Evolutionary conservation across 345 rosid species (phyloP).

Genomic region (Eucalyptus melliodora): DNA sequence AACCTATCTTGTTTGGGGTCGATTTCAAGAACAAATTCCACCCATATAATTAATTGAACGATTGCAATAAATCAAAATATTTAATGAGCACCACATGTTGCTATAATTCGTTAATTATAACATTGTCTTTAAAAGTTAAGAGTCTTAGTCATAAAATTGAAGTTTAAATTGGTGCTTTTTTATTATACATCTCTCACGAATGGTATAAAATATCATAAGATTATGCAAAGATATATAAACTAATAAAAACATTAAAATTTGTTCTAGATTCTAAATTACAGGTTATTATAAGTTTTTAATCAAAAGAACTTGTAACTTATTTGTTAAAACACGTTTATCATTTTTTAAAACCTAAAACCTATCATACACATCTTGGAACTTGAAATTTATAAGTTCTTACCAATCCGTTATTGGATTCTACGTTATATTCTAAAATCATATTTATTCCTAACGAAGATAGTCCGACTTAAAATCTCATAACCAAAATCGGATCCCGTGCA

Average conservation of each 20-base stretch:
- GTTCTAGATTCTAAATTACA: fast-evolving
- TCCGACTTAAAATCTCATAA: neutral
- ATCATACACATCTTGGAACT: fast-evolving
- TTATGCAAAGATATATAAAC: too few species aligned
- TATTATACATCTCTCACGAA: too few species aligned
- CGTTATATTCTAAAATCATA: fast-evolving
- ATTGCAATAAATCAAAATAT: too few species aligned
- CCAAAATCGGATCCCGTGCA: neutral
- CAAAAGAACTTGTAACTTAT: too few species aligned
- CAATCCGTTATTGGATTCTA: fast-evolving
- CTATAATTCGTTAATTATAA: too few species aligned
- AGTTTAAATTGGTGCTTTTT: fast-evolving
- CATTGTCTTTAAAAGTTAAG: too few species aligned
- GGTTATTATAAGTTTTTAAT: too few species aligned
- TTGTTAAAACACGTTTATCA: fast-evolving
- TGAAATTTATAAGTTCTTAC: fast-evolving
- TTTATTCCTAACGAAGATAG: fast-evolving
- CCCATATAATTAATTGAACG: fast-evolving
- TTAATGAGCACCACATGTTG: too few species aligned
- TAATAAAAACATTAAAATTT: too few species aligned
- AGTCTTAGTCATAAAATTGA: too few species aligned
- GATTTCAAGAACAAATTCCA: fast-evolving
- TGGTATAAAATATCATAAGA: fast-evolving
- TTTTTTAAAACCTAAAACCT: fast-evolving
- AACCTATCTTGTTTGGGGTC: too few species aligned